phyloP scores from a whole-genome alignment of 352 stramenopile species.

The Phytopythium kandeliae region DNA sequence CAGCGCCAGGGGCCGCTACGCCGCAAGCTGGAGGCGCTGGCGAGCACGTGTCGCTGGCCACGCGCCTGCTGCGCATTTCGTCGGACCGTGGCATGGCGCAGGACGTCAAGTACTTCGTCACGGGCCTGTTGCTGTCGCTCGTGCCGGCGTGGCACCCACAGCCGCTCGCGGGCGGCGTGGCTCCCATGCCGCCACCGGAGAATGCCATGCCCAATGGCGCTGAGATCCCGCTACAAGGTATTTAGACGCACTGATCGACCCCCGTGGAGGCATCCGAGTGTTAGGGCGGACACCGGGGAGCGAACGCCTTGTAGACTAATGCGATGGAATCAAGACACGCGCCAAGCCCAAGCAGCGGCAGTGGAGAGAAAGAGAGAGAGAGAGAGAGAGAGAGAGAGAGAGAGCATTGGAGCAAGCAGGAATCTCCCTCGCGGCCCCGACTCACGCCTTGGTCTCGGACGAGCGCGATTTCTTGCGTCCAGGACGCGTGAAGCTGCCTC shows the following conservation, averaged over 20 bases:
- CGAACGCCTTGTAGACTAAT: slow-evolving; percentile 6
- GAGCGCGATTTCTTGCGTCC: slow-evolving; percentile 12
- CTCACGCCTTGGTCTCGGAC: slow-evolving; percentile 2
- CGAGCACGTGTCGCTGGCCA: slow-evolving; percentile 19
- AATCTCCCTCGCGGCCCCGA: too few species aligned
- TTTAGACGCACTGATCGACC: slow-evolving; percentile 30
- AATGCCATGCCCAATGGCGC: slow-evolving; percentile 34
- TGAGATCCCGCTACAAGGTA: slow-evolving; percentile 64
- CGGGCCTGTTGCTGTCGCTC: slow-evolving; percentile 67
- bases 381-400: too few species aligned
- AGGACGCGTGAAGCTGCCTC: slow-evolving; percentile 29
- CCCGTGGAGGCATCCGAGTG: background rate
- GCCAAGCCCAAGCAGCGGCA: background rate
- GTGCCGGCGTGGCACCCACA: slow-evolving; percentile 79
- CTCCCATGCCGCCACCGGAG: slow-evolving; percentile 16
- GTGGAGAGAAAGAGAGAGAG: too few species aligned
- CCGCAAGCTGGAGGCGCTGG: slow-evolving; percentile 12
- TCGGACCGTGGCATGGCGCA: slow-evolving; percentile 62
- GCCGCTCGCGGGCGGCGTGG: slow-evolving; percentile 28
- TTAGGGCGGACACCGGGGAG: background rate
- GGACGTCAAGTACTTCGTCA: slow-evolving; percentile 76
- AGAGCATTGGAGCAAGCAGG: too few species aligned
- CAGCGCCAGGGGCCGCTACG: slow-evolving; percentile 9
- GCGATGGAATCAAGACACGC: background rate
- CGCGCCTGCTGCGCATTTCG: slow-evolving; percentile 62